These are phyloP conservation scores for Coffea humblotiana DNA, from an alignment of 305 asterid species.

Conservation along the genomic window DNA sequence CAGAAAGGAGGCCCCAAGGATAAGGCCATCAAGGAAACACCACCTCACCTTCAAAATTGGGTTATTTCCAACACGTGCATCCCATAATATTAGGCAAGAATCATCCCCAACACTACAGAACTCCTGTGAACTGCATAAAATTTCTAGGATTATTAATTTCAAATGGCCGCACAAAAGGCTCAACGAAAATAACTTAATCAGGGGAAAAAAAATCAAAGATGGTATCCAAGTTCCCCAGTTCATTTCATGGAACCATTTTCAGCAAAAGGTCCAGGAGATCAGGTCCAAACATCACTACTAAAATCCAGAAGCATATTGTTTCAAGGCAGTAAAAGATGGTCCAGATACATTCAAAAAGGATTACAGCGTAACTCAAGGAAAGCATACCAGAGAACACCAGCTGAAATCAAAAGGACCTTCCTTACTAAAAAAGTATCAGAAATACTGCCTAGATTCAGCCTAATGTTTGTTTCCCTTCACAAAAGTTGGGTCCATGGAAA, in stretches of 20 bases:
- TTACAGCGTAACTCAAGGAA: background rate
- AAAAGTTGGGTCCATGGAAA: background rate
- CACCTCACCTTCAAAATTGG: conserved; percentile 76
- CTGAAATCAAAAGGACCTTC: background rate
- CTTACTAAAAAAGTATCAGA: background rate
- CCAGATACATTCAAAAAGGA: background rate
- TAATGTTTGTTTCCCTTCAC: background rate
- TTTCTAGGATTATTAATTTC: conserved; percentile 20
- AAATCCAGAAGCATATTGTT: background rate
- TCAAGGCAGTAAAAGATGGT: background rate
- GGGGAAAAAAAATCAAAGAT: background rate
- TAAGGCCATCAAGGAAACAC: background rate
- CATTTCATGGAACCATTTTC: background rate
- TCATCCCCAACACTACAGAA: conserved; percentile 99
- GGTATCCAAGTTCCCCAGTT: background rate
- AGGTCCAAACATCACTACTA: background rate
- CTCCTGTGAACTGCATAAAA: conserved; percentile 78
- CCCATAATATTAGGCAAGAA: conserved; percentile 96
- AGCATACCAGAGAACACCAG: background rate
- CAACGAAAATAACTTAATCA: background rate
- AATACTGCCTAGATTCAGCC: background rate
- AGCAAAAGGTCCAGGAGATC: background rate
- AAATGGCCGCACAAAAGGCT: conserved; percentile 9
- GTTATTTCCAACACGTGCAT: conserved; percentile 69
- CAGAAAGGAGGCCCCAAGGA: background rate